Evolutionary conservation across 164 flowering plant genomes (phyloP), one percentile per base, ranked within the genome.

Genomic region (Berberis vulgaris): DNA sequence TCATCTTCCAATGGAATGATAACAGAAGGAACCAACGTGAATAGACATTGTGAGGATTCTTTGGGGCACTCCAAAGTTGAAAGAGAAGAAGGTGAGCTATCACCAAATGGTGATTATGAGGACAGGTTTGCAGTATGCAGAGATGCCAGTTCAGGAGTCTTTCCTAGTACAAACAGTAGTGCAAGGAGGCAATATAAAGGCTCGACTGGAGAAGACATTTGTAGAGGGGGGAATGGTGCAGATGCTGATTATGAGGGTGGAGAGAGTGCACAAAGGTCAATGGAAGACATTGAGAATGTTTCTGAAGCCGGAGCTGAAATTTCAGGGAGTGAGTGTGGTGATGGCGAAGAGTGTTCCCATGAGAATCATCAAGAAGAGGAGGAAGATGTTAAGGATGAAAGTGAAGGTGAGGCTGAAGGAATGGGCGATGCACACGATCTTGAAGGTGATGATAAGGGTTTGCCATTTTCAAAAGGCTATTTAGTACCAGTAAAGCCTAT

Each of bases 31-130:
- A 49, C 42, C 59, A 80, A 73, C 68, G 67, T 43, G 61, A 74
- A 75, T 26, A 77, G 71, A 73, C 70, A 69, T 66, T 81, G 72
- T 13, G 86, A 79, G 67, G 84, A 78, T 69, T 70, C 83, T 66
- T 77, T 39, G 58, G 71, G 60, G 12, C 71, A 69, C 58, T 69
- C 60, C 62, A 87, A 85, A 73, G 60, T 74, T 70, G 97, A 89
- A 74, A 84, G 89, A 76, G 99, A 95, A 72, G 99, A 95, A 73
- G 97, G 96, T 63, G 96, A 95, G 73, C 70, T 95, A 70, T 85
- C 26, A 26, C 26, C 26, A 26, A 26, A 26, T 26, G 26, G 26
- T 26, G 26, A 86, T 71, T 82, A 83, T 74, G 95, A 84, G 70
- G 96, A 84, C 63, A 86, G 85, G 61, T 85, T 83, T 78, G 81